A percentile compares a stretch with the other conserved stretches of the same genome.
phyloP scores from a whole-genome alignment of 768 basidiomycete genomes.

The Suillus variegatus region DNA sequence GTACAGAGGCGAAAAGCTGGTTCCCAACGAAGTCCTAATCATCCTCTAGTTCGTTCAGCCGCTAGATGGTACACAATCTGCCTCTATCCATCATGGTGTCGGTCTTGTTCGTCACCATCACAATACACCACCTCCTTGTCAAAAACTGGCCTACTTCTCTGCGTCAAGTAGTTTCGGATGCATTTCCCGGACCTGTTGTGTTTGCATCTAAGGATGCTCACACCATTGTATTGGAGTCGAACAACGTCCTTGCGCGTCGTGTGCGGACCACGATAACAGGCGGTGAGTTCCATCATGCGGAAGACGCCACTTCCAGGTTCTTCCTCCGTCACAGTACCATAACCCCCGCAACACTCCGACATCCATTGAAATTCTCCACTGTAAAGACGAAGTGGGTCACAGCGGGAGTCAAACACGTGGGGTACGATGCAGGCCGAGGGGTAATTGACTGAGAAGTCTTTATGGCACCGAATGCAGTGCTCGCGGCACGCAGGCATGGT shows the following conservation, averaged over 20 bases:
- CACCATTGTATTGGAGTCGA: slow-evolving; percentile 1
- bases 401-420: neutral
- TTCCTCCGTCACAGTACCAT: slow-evolving; percentile 4
- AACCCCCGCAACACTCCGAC: slow-evolving; percentile 1
- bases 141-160: neutral
- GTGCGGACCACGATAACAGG: slow-evolving; percentile 1
- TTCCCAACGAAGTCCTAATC: neutral
- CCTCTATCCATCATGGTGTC: neutral
- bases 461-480: slow-evolving; percentile 1
- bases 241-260: neutral
- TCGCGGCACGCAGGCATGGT: neutral
- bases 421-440: neutral
- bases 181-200: neutral
- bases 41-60: neutral
- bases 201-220: neutral
- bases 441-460: neutral
- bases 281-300: slow-evolving; percentile 3
- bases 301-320: slow-evolving; percentile 1
- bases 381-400: slow-evolving; percentile 1
- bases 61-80: neutral
- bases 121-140: neutral
- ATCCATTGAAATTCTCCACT: slow-evolving; percentile 7
- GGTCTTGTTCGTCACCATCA: slow-evolving; percentile 2
- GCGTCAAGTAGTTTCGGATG: neutral
- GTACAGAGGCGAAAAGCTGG: neutral